Percentiles rank a stretch among this genome's conserved stretches.
Conservation (phyloP, 306 rosid species). For the Pterocarpus santalinus region DNA sequence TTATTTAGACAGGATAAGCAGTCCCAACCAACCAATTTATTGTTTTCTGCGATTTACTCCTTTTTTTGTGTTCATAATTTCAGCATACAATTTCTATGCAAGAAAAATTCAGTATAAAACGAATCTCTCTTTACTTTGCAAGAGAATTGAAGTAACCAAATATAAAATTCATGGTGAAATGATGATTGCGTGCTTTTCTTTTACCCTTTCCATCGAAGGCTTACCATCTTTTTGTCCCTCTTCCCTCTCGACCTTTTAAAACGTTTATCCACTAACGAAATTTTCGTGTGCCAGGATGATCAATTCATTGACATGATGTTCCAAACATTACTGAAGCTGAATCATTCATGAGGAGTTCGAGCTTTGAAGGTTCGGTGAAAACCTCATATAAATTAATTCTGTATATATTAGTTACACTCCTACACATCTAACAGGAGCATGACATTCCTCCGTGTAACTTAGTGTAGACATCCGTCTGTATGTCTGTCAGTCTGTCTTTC, state of each 20-base stretch:
- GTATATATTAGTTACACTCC: constrained; percentile 55
- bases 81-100: background rate
- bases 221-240: constrained; percentile 29
- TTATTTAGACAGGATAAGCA: constrained; percentile 7
- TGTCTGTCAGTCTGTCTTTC: background rate
- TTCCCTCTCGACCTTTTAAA: background rate
- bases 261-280: constrained; percentile 39
- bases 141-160: constrained; percentile 23
- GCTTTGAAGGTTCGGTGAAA: constrained; percentile 41
- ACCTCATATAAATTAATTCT: constrained; percentile 56
- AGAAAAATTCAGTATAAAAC: constrained; percentile 12
- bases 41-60: constrained; percentile 1
- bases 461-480: constrained; percentile 18
- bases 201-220: constrained; percentile 33
- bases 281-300: constrained; percentile 72
- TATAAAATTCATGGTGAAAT: background rate
- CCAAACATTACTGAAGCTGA: constrained; percentile 73
- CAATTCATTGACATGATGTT: constrained; percentile 82
- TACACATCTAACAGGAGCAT: constrained; percentile 41
- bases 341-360: constrained; percentile 57
- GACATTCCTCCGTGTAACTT: constrained; percentile 41
- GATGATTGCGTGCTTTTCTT: constrained; percentile 19
- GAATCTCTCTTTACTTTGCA: constrained; percentile 18
- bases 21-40: constrained; percentile 14
- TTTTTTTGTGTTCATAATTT: constrained; percentile 27